phyloP scores from a whole-genome alignment of 768 basidiomycete species.

The Rhizopogon vulgaris region DNA sequence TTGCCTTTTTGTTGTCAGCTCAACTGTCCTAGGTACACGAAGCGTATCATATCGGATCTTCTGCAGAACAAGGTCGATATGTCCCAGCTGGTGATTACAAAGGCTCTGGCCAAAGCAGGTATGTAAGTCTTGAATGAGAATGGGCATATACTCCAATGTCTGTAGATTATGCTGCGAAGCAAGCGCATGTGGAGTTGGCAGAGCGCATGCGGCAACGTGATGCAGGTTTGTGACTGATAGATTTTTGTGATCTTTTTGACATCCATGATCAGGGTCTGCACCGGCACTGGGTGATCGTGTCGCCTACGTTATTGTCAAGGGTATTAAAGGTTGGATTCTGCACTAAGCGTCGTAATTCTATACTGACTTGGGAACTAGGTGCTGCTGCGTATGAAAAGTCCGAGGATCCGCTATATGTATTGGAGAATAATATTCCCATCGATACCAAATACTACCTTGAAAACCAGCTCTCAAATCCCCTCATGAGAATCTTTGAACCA shows the following conservation, averaged over 20 bases:
- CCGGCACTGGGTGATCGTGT: constrained; percentile 98
- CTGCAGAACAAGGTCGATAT: constrained; percentile 97
- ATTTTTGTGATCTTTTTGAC: not conserved
- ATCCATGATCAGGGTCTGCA: constrained; percentile 64
- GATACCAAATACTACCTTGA: constrained; percentile 98
- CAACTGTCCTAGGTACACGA: constrained; percentile 66
- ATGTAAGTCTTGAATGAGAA: constrained; percentile 13
- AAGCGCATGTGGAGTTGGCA: constrained; percentile 94
- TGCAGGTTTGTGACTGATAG: constrained; percentile 49
- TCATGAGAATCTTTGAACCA: constrained; percentile 97
- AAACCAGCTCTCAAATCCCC: constrained; percentile 94
- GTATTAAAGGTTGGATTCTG: constrained; percentile 68
- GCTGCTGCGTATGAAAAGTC: constrained; percentile 99
- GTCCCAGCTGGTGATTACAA: constrained; percentile 99
- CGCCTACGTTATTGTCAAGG: constrained; percentile 97
- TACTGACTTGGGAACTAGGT: constrained; percentile 37
- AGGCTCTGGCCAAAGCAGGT: constrained; percentile 88
- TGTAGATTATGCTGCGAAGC: constrained; percentile 87
- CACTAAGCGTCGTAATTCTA: not conserved
- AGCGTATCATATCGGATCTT: constrained; percentile 88
- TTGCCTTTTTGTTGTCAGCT: constrained; percentile 6
- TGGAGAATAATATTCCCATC: constrained; percentile 97
- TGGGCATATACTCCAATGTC: not conserved
- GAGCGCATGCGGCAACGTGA: constrained; percentile 95
- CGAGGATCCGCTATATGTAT: constrained; percentile 94